Base-by-base conservation (phyloP, 2,329 filamentous ascomycete species). In the Pestalotiopsis sp. region DNA sequence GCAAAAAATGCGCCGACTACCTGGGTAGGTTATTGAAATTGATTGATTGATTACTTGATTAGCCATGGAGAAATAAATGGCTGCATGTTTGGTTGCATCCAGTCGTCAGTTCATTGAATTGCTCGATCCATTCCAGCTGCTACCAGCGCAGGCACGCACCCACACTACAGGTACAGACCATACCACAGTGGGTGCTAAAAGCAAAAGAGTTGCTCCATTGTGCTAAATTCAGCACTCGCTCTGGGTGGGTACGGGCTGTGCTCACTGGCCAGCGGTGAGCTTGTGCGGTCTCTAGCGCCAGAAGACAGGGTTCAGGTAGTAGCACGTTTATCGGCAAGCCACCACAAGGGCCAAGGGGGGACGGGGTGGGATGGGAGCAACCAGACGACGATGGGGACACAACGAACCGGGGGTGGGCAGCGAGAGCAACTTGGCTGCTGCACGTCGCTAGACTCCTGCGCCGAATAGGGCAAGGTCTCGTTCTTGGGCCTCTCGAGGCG, bases 271-370 rank as follows among this genome's bases (percentile, higher is more conserved):
- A 66, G 49, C 63, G 58, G 65, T 38, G 25, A 67, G 65, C 65
- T 67, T 67, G 65, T 67, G 65, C 65, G 23, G 52, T 27, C 36
- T 49, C 65, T 67, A 67, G 65, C 39, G 65, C 58, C 65, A 23
- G 23, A 27, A 61, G 17, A 38, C 65, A 59, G 56, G 52, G 65
- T 59, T 67, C 14, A 27, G 58, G 27, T 36, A 12, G 27, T 27
- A 59, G 64, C 45, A 52, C 45, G 45, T 52, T 66, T 66, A 61
- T 59, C 52, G 65, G 56, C 65, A 67, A 67, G 56, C 65, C 64
- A 38, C 64, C 45, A 66, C 25, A 31, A 41, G 63, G 25, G 11
- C 63, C 25, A 49, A 67, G 52, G 38, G 65, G 45, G 27, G 38
- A 23, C 6, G 20, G 45, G 45, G 6, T 4, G 27, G 31, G 31